phyloP scores from a whole-genome alignment of 1,139 yeast species.

The Taiozyma sp. region DNA sequence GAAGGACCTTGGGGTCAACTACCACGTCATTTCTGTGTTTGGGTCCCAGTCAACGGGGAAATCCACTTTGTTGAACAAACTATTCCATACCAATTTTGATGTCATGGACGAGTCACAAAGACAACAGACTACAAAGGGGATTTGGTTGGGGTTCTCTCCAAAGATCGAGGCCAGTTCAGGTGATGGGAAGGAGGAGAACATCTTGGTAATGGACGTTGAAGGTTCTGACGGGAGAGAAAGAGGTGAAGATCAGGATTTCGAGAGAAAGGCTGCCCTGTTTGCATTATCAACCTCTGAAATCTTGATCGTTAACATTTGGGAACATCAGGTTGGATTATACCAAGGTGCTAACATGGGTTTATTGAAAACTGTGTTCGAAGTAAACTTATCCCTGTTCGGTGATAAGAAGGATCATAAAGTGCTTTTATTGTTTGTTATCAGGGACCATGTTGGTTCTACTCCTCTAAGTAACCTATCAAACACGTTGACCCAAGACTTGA shows the following conservation, averaged over 20 bases:
- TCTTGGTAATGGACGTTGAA: slow-evolving; percentile 93
- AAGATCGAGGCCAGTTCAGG: slow-evolving; percentile 28
- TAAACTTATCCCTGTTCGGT: slow-evolving; percentile 73
- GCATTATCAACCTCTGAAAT: slow-evolving; percentile 91
- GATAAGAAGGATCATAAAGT: slow-evolving; percentile 48
- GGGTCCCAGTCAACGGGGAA: slow-evolving; percentile 98
- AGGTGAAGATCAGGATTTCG: slow-evolving; percentile 98
- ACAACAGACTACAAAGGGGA: slow-evolving; percentile 93
- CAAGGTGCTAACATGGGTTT: slow-evolving; percentile 98
- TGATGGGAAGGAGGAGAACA: slow-evolving; percentile 24
- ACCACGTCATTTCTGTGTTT: slow-evolving; percentile 91
- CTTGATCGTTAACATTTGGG: slow-evolving; percentile 92
- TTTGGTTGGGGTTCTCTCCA: slow-evolving; percentile 78
- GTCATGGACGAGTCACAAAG: slow-evolving; percentile 83
- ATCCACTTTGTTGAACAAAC: slow-evolving; percentile 77
- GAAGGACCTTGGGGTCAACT: slow-evolving; percentile 56
- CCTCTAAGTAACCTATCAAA: slow-evolving; percentile 67
- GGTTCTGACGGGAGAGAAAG: slow-evolving; percentile 98
- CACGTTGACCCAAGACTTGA: slow-evolving; percentile 65
- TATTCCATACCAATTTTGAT: slow-evolving; percentile 84
- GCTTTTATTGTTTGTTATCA: slow-evolving; percentile 75
- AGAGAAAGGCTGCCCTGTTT: slow-evolving; percentile 90
- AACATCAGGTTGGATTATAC: slow-evolving; percentile 91
- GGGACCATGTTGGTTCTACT: slow-evolving; percentile 89
- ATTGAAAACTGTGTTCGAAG: slow-evolving; percentile 93